Evolutionary conservation across 805 yeast genomes (phyloP), one percentile per base, ranked within the genome.

Genomic region (Yarrowia keelungensis): DNA sequence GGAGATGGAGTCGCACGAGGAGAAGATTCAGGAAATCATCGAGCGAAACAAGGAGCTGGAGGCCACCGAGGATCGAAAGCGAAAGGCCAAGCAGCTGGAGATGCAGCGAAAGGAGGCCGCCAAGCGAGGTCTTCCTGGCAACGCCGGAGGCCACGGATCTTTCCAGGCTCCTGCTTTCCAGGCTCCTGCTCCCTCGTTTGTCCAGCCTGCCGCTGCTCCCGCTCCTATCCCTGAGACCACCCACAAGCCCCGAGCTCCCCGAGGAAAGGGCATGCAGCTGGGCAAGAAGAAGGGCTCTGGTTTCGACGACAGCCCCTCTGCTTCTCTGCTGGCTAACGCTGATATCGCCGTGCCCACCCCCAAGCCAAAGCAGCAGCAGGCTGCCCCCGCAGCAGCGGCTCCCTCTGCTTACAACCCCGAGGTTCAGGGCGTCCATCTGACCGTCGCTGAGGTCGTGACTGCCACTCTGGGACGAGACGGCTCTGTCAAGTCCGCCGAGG

Each of bases 1-100:
- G 81, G 94, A 92, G 77, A 94, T 95, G 98, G 98, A 95, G 80
- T 90, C 97, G 49, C 98, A 95, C 78, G 99, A 95, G 80, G 99
- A 95, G 81, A 94, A 91, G 83, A 94, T 96, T 76, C 98, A 95
- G 82, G 98, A 95, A 78, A 93, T 95, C 77, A 95, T 95, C 75
- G 98, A 92, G 80, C 88, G 93, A 79, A 95, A 95, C 82, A 95
- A 95, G 81, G 99, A 95, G 81, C 81, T 91, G 75, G 99, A 94
- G 79, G 99, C 99, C 49, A 88, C 91, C 68, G 99, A 95, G 80
- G 97, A 94, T 80, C 89, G 98, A 80, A 94, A 94, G 81, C 90
- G 96, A 80, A 88, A 91, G 77, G 98, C 98, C 64, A 91, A 90
- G 78, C 96, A 92, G 77, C 78, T 81, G 67, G 84, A 81, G 68